phyloP scores from a whole-genome alignment of 129 eudicot genomes.

The Helianthus annuus region HanXRQr2.0-SUNRISE NC_035436.2:175180927-175181426 shows the following conservation, averaged over 20 bases:
- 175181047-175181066: constrained; percentile 69
- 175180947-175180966: constrained; percentile 53
- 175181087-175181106: constrained; percentile 63
- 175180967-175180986: constrained; percentile 63
- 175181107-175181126: constrained; percentile 66
- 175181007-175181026: constrained; percentile 66
- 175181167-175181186: neutral
- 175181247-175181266: constrained; percentile 53
- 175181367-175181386: constrained; percentile 64
- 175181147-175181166: neutral
- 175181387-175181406: constrained; percentile 63
- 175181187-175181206: constrained; percentile 18
- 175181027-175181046: constrained; percentile 68
- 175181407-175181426: constrained; percentile 77
- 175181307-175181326: constrained; percentile 11
- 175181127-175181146: constrained; percentile 42
- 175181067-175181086: constrained; percentile 63
- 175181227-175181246: constrained; percentile 74
- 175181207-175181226: constrained; percentile 68
- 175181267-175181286: neutral
- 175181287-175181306: neutral
- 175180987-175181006: constrained; percentile 66
- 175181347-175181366: constrained; percentile 88
- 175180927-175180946: constrained; percentile 32
- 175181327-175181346: constrained; percentile 67